These are phyloP conservation scores for Rhytidiadelphus loreus DNA, from an alignment of 225 moss, liverwort and hornwort species.

Conservation along the genomic window DNA sequence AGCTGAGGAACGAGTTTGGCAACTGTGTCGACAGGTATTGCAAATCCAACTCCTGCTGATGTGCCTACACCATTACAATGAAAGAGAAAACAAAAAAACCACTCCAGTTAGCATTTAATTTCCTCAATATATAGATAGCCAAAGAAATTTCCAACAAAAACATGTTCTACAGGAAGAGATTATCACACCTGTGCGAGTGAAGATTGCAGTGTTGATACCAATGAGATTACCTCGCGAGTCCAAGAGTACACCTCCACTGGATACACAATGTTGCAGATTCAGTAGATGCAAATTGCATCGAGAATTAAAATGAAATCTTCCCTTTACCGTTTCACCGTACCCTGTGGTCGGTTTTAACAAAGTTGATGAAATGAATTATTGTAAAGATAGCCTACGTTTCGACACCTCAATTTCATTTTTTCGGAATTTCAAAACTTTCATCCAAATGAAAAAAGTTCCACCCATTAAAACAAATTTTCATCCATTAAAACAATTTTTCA, in stretches of 20 bases:
- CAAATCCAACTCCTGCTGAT: constrained; percentile 67
- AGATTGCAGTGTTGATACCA: constrained; percentile 62
- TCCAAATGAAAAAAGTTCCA: not conserved
- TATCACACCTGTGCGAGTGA: constrained; percentile 53
- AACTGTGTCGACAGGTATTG: constrained; percentile 62
- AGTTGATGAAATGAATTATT: not conserved
- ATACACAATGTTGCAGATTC: not conserved
- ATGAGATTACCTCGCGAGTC: constrained; percentile 53
- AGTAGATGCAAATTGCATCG: not conserved
- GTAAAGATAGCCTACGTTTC: not conserved
- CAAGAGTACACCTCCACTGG: constrained; percentile 58
- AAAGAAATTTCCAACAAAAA: not conserved
- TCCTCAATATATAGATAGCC: not conserved
- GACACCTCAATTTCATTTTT: not conserved
- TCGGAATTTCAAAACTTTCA: not conserved
- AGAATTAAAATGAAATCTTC: not conserved
- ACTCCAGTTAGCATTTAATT: not conserved
- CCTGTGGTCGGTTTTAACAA: not conserved
- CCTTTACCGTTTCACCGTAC: not conserved
- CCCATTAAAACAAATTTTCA: not conserved
- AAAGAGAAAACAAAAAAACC: not conserved
- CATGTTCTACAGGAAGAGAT: not conserved
- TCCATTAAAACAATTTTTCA: not conserved
- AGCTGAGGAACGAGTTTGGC: constrained; percentile 66
- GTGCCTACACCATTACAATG: constrained; percentile 28